These are phyloP conservation scores for Suhomyces kilbournensis DNA, from an alignment of 805 yeast species.

Conservation along the genomic window DNA sequence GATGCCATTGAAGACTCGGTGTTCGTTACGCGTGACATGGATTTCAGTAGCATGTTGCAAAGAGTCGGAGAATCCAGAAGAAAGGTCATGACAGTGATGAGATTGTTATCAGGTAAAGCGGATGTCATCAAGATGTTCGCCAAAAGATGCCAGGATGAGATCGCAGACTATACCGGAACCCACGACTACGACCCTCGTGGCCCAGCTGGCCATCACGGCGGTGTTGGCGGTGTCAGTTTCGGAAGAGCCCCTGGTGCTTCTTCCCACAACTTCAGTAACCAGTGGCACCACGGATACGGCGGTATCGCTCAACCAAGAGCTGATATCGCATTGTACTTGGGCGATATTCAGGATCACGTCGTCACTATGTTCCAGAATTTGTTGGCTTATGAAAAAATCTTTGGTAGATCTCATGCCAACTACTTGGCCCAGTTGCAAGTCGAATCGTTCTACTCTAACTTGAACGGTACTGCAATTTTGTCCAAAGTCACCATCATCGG, in stretches of 20 bases:
- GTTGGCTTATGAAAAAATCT: slow-evolving; percentile 27
- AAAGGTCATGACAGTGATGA: slow-evolving; percentile 29
- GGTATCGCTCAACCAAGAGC: slow-evolving; percentile 26
- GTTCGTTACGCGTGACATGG: slow-evolving; percentile 20
- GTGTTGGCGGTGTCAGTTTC: slow-evolving; percentile 27
- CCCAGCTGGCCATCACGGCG: slow-evolving; percentile 13
- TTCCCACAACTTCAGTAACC: slow-evolving; percentile 3
- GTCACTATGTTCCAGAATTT: slow-evolving; percentile 30
- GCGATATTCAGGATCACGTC: slow-evolving; percentile 32
- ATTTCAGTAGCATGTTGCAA: slow-evolving; percentile 24
- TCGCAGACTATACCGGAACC: slow-evolving; percentile 6
- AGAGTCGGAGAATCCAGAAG: slow-evolving; percentile 26
- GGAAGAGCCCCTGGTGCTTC: slow-evolving; percentile 37
- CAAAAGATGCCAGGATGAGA: slow-evolving; percentile 28
- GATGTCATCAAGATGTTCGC: slow-evolving; percentile 30
- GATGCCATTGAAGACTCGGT: slow-evolving; percentile 29
- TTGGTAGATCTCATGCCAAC: slow-evolving; percentile 26
- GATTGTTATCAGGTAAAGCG: slow-evolving; percentile 27
- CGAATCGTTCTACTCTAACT: slow-evolving; percentile 25
- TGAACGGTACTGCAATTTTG: slow-evolving; percentile 22
- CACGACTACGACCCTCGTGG: slow-evolving; percentile 4
- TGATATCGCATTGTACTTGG: slow-evolving; percentile 29
- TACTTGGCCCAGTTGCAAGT: slow-evolving; percentile 32
- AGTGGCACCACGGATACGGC: slow-evolving; percentile 5
- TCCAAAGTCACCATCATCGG: slow-evolving; percentile 28